phyloP scores from a whole-genome alignment of 2,329 filamentous ascomycete genomes.

The Botrytis elliptica region DNA sequence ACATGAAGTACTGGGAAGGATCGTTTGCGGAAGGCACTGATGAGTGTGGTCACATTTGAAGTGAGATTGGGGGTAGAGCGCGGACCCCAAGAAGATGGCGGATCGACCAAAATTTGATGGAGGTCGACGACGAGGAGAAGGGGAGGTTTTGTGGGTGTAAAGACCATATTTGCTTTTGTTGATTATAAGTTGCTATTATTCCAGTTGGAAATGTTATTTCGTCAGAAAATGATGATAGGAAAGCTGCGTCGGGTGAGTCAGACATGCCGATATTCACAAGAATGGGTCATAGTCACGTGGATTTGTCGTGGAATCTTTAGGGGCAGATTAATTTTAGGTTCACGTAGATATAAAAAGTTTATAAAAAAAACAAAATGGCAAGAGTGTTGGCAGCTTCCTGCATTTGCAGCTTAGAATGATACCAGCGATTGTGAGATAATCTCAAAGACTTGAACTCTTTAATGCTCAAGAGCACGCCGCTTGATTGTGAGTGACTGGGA shows the following conservation, averaged over 20 bases:
- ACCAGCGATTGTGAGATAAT: not conserved
- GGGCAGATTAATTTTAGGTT: not conserved
- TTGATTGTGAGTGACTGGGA: not conserved
- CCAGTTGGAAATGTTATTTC: not conserved
- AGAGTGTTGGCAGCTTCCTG: not conserved
- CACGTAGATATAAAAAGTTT: not conserved
- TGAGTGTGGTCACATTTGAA: conserved; percentile 25
- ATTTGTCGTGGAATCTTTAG: rapidly evolving
- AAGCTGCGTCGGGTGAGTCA: not conserved
- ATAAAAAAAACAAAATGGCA: no score
- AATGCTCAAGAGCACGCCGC: not conserved
- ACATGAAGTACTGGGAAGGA: conserved; percentile 29
- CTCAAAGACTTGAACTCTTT: not conserved
- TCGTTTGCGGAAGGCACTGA: conserved; percentile 27
- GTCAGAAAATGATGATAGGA: not conserved
- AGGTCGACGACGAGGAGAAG: conserved; percentile 32
- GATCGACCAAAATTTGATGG: conserved; percentile 29
- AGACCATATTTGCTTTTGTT: not conserved
- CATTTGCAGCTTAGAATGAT: not conserved
- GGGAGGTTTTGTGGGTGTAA: conserved; percentile 3
- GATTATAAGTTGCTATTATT: not conserved
- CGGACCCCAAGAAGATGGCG: conserved; percentile 26
- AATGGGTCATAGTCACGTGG: not conserved
- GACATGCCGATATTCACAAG: not conserved
- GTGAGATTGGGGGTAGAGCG: conserved; percentile 31